A percentile compares a stretch with the other conserved stretches of the same genome.
phyloP scores from a whole-genome alignment of 805 yeast genomes.

The Kodamaea kakaduensis region DNA sequence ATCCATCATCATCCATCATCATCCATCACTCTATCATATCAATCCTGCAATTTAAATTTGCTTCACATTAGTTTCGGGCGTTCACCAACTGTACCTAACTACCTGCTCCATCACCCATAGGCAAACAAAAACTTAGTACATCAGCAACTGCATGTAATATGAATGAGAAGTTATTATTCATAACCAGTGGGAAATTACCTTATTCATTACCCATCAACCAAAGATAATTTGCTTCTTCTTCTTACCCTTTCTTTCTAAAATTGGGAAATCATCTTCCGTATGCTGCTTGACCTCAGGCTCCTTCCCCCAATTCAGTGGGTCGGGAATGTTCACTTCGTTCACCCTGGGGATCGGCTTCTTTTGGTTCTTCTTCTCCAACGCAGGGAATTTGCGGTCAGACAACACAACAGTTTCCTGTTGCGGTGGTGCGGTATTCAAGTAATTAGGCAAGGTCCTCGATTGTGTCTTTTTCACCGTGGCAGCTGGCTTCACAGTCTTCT shows the following conservation, averaged over 20 bases:
- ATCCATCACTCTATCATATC: no score
- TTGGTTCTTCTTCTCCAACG: slow-evolving; percentile 37
- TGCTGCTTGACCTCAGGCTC: slow-evolving; percentile 3
- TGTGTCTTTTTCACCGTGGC: slow-evolving; percentile 16
- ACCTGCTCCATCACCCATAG: no score
- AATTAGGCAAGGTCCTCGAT: slow-evolving; percentile 26
- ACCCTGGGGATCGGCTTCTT: slow-evolving; percentile 52
- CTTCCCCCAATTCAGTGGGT: slow-evolving; percentile 27
- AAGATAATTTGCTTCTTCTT: slow-evolving; percentile 13
- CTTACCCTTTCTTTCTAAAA: slow-evolving; percentile 11
- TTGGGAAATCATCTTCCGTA: slow-evolving; percentile 7
- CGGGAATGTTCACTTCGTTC: slow-evolving; percentile 36
- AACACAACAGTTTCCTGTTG: slow-evolving; percentile 16
- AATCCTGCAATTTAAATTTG: no score
- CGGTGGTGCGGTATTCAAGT: slow-evolving; percentile 22
- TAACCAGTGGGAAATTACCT: no score
- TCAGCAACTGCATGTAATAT: no score
- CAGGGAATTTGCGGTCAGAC: slow-evolving; percentile 44
- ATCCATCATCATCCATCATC: no score
- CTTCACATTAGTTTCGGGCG: no score
- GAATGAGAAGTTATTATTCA: no score
- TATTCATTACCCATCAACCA: slow-evolving; percentile 1
- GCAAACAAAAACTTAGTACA: no score
- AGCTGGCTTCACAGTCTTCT: slow-evolving; percentile 15
- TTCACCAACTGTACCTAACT: no score